Evolutionary conservation across 257 asterid genomes (phyloP), one percentile per base, ranked within the genome.

Genomic region (Capsicum rhomboideum): DNA sequence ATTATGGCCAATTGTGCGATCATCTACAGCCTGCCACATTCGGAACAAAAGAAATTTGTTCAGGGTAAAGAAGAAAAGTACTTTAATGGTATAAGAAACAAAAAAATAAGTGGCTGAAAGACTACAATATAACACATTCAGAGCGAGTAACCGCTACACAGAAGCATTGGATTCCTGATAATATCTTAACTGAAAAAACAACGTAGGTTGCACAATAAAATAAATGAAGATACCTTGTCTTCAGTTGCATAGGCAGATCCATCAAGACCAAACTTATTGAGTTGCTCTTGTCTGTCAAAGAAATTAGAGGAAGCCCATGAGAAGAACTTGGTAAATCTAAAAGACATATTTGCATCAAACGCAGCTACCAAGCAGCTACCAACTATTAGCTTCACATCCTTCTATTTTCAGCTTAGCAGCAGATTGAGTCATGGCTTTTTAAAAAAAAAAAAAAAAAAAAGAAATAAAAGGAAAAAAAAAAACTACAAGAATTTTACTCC

Each of bases 1-100:
- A 85, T 95, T 95, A 84, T 95, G 98, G 82, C 98, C 98, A 59
- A 95, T 87, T 72, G 98, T 93, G 81, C 97, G 91, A 83, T 93
- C 98, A 89, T 95, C 98, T 83, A 95, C 50, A 55, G 95, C 98
- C 98, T 95, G 94, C 83, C 83, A 87, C 83, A 49, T 84, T 83
- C 20, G 75, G 85, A 77, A 83, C 79, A 84, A 78, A 82, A 56
- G 55, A 17, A 81, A n/a, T n/a, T n/a, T n/a, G n/a, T n/a, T n/a
- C n/a, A n/a, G n/a, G n/a, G n/a, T n/a, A n/a, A n/a, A n/a, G n/a
- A n/a, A n/a, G n/a, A n/a, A n/a, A n/a, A n/a, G n/a, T n/a, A n/a
- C n/a, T n/a, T n/a, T 26, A 31, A 20, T 55, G 64, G 13, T 66
- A 12, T 68, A 58, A 63, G 71, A n/a, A 63, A 63, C 42, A 28